Evolutionary conservation across 768 basidiomycete genomes (phyloP).

Genomic region (Termitomyces sp.): DNA sequence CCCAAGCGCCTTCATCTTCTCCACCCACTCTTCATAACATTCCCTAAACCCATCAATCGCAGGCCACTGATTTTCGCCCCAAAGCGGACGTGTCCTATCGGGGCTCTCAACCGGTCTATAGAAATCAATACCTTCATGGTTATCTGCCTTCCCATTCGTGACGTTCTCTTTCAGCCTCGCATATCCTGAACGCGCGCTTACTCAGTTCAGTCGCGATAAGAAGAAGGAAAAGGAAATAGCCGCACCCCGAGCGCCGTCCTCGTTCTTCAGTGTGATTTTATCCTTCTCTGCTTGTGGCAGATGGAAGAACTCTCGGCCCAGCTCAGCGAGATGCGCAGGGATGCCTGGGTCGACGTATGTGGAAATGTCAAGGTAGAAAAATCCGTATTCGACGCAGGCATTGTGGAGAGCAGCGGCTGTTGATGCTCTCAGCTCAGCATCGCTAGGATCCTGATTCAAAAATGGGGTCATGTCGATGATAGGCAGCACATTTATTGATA

Average conservation of each 20-base stretch:
- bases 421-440: slow-evolving; percentile 37
- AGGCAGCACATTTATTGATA: slow-evolving; percentile 41
- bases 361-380: slow-evolving; percentile 84
- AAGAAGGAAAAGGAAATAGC: not conserved
- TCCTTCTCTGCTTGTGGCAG: slow-evolving; percentile 79
- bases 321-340: slow-evolving; percentile 57
- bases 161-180: slow-evolving; percentile 80
- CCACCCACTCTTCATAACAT: slow-evolving; percentile 72
- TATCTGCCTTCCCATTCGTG: slow-evolving; percentile 80
- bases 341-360: slow-evolving; percentile 54
- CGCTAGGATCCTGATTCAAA: slow-evolving; percentile 33
- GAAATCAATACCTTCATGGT: slow-evolving; percentile 83
- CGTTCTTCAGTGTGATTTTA: slow-evolving; percentile 57
- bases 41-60: slow-evolving; percentile 50
- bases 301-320: slow-evolving; percentile 73
- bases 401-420: slow-evolving; percentile 59
- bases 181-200: slow-evolving; percentile 56
- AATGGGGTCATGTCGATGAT: slow-evolving; percentile 74
- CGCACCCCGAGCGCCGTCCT: slow-evolving; percentile 77
- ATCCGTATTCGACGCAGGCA: slow-evolving; percentile 78
- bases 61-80: slow-evolving; percentile 92
- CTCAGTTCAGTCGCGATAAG: not conserved
- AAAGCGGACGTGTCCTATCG: slow-evolving; percentile 66
- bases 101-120: slow-evolving; percentile 71
- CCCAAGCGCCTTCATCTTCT: slow-evolving; percentile 84